Percentiles rank a stretch among this genome's conserved stretches.
Conservation (phyloP, 768 basidiomycete species). For the Russula vinacea region DNA sequence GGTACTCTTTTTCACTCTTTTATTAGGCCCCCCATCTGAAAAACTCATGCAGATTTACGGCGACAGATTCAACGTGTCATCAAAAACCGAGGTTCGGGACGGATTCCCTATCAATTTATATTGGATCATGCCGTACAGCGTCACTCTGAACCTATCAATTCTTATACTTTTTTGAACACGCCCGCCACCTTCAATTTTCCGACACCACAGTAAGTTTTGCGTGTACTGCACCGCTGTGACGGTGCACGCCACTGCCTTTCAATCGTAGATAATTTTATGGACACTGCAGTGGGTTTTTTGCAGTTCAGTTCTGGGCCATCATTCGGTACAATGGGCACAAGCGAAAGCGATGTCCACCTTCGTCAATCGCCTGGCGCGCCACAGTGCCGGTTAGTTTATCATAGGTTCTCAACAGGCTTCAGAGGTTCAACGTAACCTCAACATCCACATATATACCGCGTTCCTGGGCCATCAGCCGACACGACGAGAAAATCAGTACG, state of each 20-base stretch:
- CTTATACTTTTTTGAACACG: not conserved
- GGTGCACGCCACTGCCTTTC: not conserved
- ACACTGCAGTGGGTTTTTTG: not conserved
- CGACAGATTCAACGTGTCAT: not conserved
- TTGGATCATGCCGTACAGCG: constrained; percentile 7
- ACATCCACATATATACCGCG: not conserved
- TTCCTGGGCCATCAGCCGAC: constrained; percentile 11
- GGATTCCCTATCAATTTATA: constrained; percentile 1
- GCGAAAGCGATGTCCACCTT: not conserved
- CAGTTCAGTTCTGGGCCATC: not conserved
- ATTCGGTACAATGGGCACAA: not conserved
- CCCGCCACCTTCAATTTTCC: not conserved
- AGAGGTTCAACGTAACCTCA: not conserved
- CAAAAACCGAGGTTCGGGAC: constrained; percentile 7
- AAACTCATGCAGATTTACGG: constrained; percentile 4
- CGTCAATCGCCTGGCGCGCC: not conserved
- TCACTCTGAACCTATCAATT: constrained; percentile 4
- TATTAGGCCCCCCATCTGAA: not conserved
- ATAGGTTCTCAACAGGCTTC: not conserved
- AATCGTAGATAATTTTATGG: not conserved
- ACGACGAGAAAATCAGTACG: not conserved
- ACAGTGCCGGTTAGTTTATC: not conserved
- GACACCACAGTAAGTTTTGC: not conserved
- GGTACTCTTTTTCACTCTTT: not conserved
- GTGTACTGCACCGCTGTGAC: not conserved